Percentiles rank a stretch among this genome's conserved stretches.
Conservation (phyloP, 495 filamentous ascomycete genomes). For the Hyaloscypha hepaticicola region DNA sequence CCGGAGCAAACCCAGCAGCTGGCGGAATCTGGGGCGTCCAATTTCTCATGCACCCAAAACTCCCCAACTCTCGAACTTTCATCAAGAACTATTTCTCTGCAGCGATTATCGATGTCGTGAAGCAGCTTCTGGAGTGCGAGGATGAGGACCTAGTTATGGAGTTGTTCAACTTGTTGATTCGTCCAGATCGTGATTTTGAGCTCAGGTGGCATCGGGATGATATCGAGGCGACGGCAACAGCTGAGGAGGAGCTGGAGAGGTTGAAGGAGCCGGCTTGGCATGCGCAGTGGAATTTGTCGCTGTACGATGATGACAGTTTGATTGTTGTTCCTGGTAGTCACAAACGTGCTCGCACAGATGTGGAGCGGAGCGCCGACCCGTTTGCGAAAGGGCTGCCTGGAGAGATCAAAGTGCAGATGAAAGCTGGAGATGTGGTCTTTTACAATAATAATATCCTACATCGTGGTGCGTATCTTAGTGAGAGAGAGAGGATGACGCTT, state of each 20-base stretch:
- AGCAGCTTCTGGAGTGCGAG: slow-evolving; percentile 48
- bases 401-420: slow-evolving; percentile 60
- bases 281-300: slow-evolving; percentile 76
- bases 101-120: slow-evolving; percentile 53
- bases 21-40: slow-evolving; percentile 84
- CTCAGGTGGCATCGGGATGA: slow-evolving; percentile 81
- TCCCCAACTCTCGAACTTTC: slow-evolving; percentile 56
- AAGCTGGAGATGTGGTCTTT: slow-evolving; percentile 75
- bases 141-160: slow-evolving; percentile 66
- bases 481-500: slow-evolving; percentile 68
- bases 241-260: slow-evolving; percentile 56
- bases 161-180: slow-evolving; percentile 74
- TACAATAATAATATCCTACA: slow-evolving; percentile 90
- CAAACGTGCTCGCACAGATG: slow-evolving; percentile 59
- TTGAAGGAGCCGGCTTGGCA: slow-evolving; percentile 54
- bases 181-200: slow-evolving; percentile 62
- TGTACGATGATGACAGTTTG: slow-evolving; percentile 64
- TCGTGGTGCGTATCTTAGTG: slow-evolving; percentile 64
- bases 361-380: slow-evolving; percentile 60
- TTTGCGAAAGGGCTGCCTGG: slow-evolving; percentile 57
- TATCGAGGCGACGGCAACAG: slow-evolving; percentile 54
- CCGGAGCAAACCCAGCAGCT: slow-evolving; percentile 41
- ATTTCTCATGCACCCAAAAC: slow-evolving; percentile 72
- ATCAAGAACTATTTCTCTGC: slow-evolving; percentile 64
- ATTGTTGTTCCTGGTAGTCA: slow-evolving; percentile 74